Base-by-base conservation (phyloP, 768 basidiomycete species). In the Macrolepiota dolichaula region DNA sequence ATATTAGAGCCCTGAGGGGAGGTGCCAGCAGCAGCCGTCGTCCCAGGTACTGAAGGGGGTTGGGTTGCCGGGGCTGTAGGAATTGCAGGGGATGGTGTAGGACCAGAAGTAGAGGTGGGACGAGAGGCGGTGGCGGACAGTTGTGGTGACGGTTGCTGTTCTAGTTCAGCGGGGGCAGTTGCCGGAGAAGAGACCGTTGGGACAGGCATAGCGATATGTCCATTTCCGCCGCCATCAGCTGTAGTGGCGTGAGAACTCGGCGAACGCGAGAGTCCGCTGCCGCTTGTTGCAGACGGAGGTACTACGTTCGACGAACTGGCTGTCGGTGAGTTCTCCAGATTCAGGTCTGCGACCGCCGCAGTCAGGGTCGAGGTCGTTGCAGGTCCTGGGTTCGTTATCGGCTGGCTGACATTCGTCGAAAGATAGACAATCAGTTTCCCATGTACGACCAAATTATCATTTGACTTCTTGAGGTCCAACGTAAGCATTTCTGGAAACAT, bases 401-500 rank as follows among this genome's bases (percentile, higher is more conserved):
- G 92, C 66, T 88, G 86, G 61, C 77, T 83, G 70, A 92, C 81
- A 70, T 98, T 96, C 52, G 97, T 98, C 17, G 94, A 96, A 38
- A 99, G 83, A 75, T 96, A 95, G 66, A 98, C 85, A 73, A 98
- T 96, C 66, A 99, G 85, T 76, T 98, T 98, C 51, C 97, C 97
- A 69, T 98, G 95, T 3, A 99, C 97, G 51, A 95, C 92, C 27
- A 97, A 85, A 71, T 97, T 96, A 74, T 99, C 97, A 68, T 96
- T 97, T n/a, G 96, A 98, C 76, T 96, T 96, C 80, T 98, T 97
- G 68, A 99, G 79, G 70, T 98, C 97, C 66, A 96, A 74, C 0
- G 96, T 98, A 53, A 98, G 84, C 88, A 97, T 97, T 80, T 98
- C 97, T 95, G 70, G 55, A 49, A 47, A 54, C 47, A 61, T 22